Conservation (phyloP, 83 land plant genomes). For the Larix sibirica region DNA sequence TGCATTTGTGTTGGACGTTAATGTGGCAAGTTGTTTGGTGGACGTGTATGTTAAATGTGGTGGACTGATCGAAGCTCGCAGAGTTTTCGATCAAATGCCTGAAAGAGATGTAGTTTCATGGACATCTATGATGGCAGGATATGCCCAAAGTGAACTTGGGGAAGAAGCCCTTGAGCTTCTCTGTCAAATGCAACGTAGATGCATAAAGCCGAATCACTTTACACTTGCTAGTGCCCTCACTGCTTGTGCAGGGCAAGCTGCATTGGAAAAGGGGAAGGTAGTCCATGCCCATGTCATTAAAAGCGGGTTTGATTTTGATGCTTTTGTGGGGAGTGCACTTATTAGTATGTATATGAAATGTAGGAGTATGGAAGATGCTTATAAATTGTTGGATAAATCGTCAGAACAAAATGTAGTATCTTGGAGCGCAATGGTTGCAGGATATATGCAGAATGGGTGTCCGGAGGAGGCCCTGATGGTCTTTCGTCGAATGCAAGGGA, state of each 20-base stretch:
- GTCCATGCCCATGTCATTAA: conserved; percentile 20
- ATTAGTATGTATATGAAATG: conserved; percentile 33
- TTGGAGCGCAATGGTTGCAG: conserved; percentile 19
- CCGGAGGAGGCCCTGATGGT: neutral
- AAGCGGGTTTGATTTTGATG: conserved; percentile 21
- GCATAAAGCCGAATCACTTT: neutral
- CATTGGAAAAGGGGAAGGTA: conserved; percentile 10
- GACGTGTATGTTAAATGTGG: neutral
- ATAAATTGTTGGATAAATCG: neutral
- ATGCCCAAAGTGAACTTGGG: neutral
- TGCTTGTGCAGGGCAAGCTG: conserved; percentile 17
- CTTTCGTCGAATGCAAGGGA: conserved; percentile 8
- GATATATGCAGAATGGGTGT: conserved; percentile 4
- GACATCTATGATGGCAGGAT: neutral
- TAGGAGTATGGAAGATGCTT: neutral
- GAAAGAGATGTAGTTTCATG: neutral
- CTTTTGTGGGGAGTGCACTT: conserved; percentile 18
- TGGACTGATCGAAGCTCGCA: neutral
- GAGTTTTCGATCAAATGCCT: neutral
- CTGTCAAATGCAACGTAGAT: neutral
- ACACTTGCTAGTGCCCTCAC: neutral
- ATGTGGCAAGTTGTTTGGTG: conserved; percentile 5
- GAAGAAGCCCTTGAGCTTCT: neutral
- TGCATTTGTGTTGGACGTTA: neutral
- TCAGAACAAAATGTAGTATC: conserved; percentile 1